Base-by-base conservation (phyloP, 129 eudicot species). In the Pittosporum tobira region DNA sequence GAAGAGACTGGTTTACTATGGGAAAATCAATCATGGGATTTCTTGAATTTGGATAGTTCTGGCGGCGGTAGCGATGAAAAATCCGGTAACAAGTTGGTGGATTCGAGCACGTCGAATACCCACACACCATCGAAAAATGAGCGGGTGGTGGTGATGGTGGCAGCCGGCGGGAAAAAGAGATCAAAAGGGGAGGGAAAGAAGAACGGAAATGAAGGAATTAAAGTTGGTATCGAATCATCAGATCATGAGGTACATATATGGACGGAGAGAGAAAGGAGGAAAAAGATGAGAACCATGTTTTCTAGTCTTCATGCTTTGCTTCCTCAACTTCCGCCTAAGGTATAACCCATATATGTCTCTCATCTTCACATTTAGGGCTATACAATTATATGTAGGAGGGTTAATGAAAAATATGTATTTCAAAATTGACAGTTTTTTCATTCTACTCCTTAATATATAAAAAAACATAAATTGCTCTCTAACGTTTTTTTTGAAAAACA, bases 1-100 rank as follows among this genome's bases (percentile, higher is more conserved):
- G 67, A 7, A n/a, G n/a, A n/a, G 2, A 25, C 29, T 1, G 77
- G 45, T 42, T 37, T 71, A 9, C 13, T 69, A 13, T 80, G 78
- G 76, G 82, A 75, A 34, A 61, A 63, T 22, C 47, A 58, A 20
- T 14, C 73, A 22, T 77, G 83, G 83, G 66, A 48, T 10, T 45
- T 77, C 31, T 29, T 67, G 3, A 66, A 74, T 28, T 30, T 71
- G 6, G 73, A 66, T 43, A 62, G 60, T 44, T 52, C 64, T 5
- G 72, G 50, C 45, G 73, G 51, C 0, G 64, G 40, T 10, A 49
- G 27, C 4, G 56, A 68, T 36, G 76, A 53, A n/a, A 60, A 61
- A 22, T 45, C 63, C 43, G 50, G 47, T 15, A 44, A 16, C 53
- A 63, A 60, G 5, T 0, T 21, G 31, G 27, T 3, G 8, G 42